These are phyloP conservation scores for Bombardia bombarda DNA, from an alignment of 495 filamentous ascomycete species.

Conservation along the genomic window DNA sequence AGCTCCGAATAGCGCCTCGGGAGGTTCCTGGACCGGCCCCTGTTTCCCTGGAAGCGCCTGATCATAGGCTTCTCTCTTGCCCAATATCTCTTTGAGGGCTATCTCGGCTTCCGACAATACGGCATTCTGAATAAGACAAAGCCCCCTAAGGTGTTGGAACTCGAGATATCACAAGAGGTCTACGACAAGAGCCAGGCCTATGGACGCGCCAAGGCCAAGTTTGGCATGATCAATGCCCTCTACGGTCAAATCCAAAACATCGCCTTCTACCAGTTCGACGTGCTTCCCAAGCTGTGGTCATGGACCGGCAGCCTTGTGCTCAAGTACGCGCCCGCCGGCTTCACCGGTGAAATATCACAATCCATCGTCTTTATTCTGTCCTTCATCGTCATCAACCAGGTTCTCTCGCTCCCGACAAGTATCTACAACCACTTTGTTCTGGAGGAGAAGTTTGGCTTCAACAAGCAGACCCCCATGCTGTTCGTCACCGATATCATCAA, in stretches of 20 bases:
- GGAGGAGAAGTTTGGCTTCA: slow-evolving; percentile 97
- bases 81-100: slow-evolving; percentile 80
- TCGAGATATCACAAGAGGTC: slow-evolving; percentile 79
- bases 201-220: slow-evolving; percentile 89
- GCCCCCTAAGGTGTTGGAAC: slow-evolving; percentile 73
- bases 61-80: slow-evolving; percentile 87
- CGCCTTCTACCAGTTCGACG: slow-evolving; percentile 79
- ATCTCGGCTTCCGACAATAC: slow-evolving; percentile 82
- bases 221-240: slow-evolving; percentile 66
- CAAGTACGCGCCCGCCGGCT: slow-evolving; percentile 63
- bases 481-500: slow-evolving; percentile 92
- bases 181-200: slow-evolving; percentile 90
- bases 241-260: slow-evolving; percentile 82
- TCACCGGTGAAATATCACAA: slow-evolving; percentile 88
- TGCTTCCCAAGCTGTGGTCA: slow-evolving; percentile 84
- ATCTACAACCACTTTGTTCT: slow-evolving; percentile 93
- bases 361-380: slow-evolving; percentile 86
- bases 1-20: slow-evolving; percentile 66
- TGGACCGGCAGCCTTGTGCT: slow-evolving; percentile 67
- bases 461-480: slow-evolving; percentile 86
- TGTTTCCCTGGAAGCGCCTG: slow-evolving; percentile 95
- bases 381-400: slow-evolving; percentile 72
- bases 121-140: slow-evolving; percentile 68
- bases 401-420: slow-evolving; percentile 68
- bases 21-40: slow-evolving; percentile 76